phyloP scores from a whole-genome alignment of 2,329 filamentous ascomycete species.

The Incumbomyces lentus region DNA sequence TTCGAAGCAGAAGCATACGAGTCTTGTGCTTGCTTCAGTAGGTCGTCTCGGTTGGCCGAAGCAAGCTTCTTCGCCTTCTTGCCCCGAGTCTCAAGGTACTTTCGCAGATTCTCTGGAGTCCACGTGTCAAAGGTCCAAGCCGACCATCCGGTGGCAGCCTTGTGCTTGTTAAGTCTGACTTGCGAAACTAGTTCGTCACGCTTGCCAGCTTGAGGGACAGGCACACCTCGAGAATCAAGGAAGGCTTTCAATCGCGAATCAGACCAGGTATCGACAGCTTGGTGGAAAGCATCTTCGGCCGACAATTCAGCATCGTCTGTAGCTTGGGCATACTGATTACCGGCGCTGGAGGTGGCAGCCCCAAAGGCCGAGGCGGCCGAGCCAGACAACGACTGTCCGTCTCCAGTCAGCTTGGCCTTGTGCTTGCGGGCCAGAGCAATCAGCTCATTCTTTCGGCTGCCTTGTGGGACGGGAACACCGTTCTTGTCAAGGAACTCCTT shows the following conservation, averaged over 20 bases:
- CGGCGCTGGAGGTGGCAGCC: slow-evolving; percentile 63
- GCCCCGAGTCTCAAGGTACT: slow-evolving; percentile 40
- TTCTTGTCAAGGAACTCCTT: slow-evolving; percentile 94
- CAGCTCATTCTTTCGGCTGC: slow-evolving; percentile 80
- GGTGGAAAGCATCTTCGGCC: slow-evolving; percentile 56
- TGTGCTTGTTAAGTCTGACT: slow-evolving; percentile 63
- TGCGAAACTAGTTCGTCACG: slow-evolving; percentile 62
- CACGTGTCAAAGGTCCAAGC: slow-evolving; percentile 75
- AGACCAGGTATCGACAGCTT: slow-evolving; percentile 55
- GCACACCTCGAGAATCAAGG: slow-evolving; percentile 65
- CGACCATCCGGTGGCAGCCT: slow-evolving; percentile 56
- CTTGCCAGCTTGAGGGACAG: slow-evolving; percentile 61
- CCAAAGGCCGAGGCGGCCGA: slow-evolving; percentile 28
- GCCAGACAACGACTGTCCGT: slow-evolving; percentile 42
- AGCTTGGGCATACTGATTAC: slow-evolving; percentile 66
- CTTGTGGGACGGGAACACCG: slow-evolving; percentile 78
- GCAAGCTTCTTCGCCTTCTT: slow-evolving; percentile 51
- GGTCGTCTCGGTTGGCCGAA: slow-evolving; percentile 60
- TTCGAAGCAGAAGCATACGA: slow-evolving; percentile 38
- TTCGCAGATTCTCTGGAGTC: slow-evolving; percentile 58
- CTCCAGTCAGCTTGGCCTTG: slow-evolving; percentile 59
- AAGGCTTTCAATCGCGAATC: slow-evolving; percentile 68
- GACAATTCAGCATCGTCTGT: slow-evolving; percentile 57
- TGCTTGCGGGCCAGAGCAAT: slow-evolving; percentile 83
- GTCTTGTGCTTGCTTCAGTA: slow-evolving; percentile 48